Evolutionary conservation across 768 basidiomycete genomes (phyloP).

Genomic region (Lepiota subincarnata): DNA sequence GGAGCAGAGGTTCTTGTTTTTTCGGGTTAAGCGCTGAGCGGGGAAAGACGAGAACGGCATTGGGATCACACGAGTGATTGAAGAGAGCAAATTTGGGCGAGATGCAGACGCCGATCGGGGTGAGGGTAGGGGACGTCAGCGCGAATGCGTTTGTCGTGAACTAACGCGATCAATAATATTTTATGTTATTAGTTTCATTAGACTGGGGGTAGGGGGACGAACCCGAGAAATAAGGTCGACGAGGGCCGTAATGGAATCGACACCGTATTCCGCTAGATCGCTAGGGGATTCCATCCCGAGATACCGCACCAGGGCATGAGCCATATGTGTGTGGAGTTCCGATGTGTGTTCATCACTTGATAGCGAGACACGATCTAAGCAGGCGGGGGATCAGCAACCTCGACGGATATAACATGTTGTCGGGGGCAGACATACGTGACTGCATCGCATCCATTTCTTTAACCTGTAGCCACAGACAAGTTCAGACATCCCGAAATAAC

Average conservation of each 20-base stretch:
- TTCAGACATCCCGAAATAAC: neutral
- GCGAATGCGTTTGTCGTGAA: conserved; percentile 92
- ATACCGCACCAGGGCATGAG: conserved; percentile 72
- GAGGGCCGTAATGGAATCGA: conserved; percentile 57
- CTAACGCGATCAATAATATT: conserved; percentile 32
- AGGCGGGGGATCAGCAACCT: neutral
- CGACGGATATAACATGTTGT: neutral
- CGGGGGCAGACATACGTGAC: conserved; percentile 54
- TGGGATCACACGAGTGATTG: conserved; percentile 87
- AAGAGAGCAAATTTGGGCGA: conserved; percentile 76
- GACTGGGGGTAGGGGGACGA: conserved; percentile 18
- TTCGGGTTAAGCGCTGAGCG: conserved; percentile 32
- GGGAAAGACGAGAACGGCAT: conserved; percentile 91
- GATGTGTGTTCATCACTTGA: conserved; percentile 24
- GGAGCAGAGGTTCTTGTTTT: conserved; percentile 55
- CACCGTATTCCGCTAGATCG: conserved; percentile 54
- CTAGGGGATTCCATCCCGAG: conserved; percentile 55
- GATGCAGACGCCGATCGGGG: conserved; percentile 80
- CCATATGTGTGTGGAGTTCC: conserved; percentile 64
- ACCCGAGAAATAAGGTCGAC: conserved; percentile 73
- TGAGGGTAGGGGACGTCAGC: conserved; percentile 70
- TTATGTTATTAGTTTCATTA: neutral
- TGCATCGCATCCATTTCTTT: conserved; percentile 67
- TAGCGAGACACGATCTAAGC: conserved; percentile 54
- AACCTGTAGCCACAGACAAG: conserved; percentile 36